phyloP scores from a whole-genome alignment of 805 yeast species.

The Candida rishiriensis region DNA sequence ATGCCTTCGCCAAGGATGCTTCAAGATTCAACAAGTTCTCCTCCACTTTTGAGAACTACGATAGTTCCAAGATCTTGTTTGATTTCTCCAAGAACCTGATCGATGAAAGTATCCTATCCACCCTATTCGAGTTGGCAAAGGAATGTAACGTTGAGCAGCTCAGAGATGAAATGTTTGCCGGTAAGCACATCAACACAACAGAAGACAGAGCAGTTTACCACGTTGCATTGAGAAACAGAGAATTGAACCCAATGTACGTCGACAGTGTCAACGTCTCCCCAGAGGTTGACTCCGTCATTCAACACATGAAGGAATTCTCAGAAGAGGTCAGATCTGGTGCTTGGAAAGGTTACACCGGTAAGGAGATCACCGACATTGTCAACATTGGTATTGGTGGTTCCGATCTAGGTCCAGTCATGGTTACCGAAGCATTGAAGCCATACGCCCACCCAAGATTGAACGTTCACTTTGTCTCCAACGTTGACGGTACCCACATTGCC shows the following conservation, averaged over 20 bases:
- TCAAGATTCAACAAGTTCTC: conserved; percentile 73
- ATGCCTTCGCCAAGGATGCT: conserved; percentile 73
- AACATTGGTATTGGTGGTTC: conserved; percentile 99
- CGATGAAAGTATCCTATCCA: conserved; percentile 71
- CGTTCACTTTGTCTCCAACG: conserved; percentile 95
- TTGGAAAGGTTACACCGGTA: conserved; percentile 97
- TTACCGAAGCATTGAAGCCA: conserved; percentile 93
- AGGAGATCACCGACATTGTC: conserved; percentile 87
- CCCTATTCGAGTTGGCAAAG: conserved; percentile 74
- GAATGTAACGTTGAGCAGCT: conserved; percentile 84
- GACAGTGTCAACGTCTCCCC: conserved; percentile 88
- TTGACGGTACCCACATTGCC: conserved; percentile 96
- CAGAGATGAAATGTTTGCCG: conserved; percentile 88
- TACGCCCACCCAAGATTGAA: conserved; percentile 70
- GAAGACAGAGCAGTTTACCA: conserved; percentile 97
- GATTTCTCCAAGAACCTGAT: conserved; percentile 95
- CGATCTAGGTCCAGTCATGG: conserved; percentile 99
- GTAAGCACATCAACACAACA: conserved; percentile 91
- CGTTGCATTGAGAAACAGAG: conserved; percentile 92
- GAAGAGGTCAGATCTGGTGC: conserved; percentile 84
- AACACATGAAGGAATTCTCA: conserved; percentile 96
- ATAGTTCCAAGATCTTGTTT: conserved; percentile 83
- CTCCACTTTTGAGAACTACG: conserved; percentile 75
- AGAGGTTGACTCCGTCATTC: conserved; percentile 86
- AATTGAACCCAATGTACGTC: conserved; percentile 76